These are phyloP conservation scores for Spergularia marina DNA, from an alignment of 148 eudicot species.

Conservation along the genomic window DNA sequence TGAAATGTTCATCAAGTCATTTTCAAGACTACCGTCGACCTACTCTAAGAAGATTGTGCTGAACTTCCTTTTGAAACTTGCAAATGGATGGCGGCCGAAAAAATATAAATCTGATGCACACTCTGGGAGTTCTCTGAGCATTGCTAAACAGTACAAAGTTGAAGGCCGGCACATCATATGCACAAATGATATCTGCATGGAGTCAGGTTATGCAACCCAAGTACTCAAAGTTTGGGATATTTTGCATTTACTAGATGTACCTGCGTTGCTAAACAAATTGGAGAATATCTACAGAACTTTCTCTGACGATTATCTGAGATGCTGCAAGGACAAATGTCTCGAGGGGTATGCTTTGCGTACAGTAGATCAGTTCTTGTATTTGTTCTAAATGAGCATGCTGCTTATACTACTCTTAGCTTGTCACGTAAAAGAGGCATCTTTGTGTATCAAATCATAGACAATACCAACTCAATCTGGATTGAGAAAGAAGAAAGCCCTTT, in stretches of 20 bases:
- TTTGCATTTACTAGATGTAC: slow-evolving; percentile 34
- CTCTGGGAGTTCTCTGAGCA: slow-evolving; percentile 20
- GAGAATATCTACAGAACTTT: slow-evolving; percentile 34
- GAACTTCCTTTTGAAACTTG: slow-evolving; percentile 28
- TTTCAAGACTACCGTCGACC: slow-evolving; percentile 25
- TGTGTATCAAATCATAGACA: not conserved
- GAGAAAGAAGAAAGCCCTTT: not conserved
- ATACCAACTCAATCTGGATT: not conserved
- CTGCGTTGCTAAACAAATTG: slow-evolving; percentile 26
- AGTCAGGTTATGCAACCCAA: slow-evolving; percentile 24
- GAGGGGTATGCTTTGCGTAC: slow-evolving; percentile 33
- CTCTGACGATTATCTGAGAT: slow-evolving; percentile 25
- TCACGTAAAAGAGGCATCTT: not conserved
- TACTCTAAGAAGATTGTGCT: slow-evolving; percentile 35
- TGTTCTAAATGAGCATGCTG: not conserved
- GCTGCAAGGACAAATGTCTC: slow-evolving; percentile 30
- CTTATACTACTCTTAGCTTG: not conserved
- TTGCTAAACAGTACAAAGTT: slow-evolving; percentile 31
- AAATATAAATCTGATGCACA: slow-evolving; percentile 15
- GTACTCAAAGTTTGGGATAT: slow-evolving; percentile 49
- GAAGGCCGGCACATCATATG: slow-evolving; percentile 31
- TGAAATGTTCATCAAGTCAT: slow-evolving; percentile 40
- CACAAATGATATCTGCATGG: slow-evolving; percentile 33
- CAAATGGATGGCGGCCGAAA: slow-evolving; percentile 51
- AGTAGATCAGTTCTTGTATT: not conserved